Percentiles rank a stretch among this genome's conserved stretches.
phyloP scores from a whole-genome alignment of 306 rosid genomes.

The Chamaecrista fasciculata region DNA sequence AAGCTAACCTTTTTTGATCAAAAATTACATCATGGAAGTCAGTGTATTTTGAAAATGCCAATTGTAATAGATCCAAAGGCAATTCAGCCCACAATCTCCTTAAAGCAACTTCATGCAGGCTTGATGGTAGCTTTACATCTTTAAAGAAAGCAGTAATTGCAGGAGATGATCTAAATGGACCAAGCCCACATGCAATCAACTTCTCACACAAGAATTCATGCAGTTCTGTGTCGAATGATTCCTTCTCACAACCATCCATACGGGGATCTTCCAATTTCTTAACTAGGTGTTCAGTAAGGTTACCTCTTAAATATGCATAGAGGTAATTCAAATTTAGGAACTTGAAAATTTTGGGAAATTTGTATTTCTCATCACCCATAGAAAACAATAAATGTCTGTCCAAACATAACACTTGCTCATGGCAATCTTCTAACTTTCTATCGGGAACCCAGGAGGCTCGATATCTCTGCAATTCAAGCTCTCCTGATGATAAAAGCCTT shows the following conservation, averaged over 20 bases:
- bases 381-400: constrained; percentile 38
- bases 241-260: constrained; percentile 19
- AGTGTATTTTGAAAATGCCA: constrained; percentile 49
- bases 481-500: constrained; percentile 65
- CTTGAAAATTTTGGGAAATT: constrained; percentile 33
- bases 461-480: constrained; percentile 67
- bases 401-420: constrained; percentile 29
- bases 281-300: constrained; percentile 38
- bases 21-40: constrained; percentile 38
- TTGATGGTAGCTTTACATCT: constrained; percentile 54
- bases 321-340: constrained; percentile 52
- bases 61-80: constrained; percentile 54
- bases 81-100: constrained; percentile 65
- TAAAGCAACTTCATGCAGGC: constrained; percentile 49
- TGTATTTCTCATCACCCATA: constrained; percentile 43
- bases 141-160: constrained; percentile 45
- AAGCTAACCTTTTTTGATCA: constrained; percentile 31
- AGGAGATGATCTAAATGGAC: constrained; percentile 46
- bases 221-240: constrained; percentile 31
- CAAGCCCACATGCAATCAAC: constrained; percentile 52
- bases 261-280: constrained; percentile 26
- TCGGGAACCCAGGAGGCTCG: constrained; percentile 43
- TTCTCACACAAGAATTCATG: constrained; percentile 62
- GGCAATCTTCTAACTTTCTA: constrained; percentile 34
- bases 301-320: constrained; percentile 46